These are phyloP conservation scores for Cercospora berteroae DNA, from an alignment of 2,329 filamentous ascomycete species.

Conservation along the genomic window DNA sequence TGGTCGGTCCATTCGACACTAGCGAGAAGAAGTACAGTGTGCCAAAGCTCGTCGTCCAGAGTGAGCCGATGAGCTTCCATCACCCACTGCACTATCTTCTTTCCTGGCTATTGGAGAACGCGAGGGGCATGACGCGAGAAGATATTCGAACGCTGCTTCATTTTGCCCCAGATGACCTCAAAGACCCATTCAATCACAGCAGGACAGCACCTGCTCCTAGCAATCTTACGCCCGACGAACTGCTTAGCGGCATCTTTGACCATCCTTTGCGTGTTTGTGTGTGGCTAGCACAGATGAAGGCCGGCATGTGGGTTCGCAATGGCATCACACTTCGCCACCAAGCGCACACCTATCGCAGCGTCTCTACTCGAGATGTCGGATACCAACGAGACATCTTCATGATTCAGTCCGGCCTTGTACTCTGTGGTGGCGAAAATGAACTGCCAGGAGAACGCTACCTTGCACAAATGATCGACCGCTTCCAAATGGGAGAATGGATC, in stretches of 20 bases:
- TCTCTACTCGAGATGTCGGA: slow-evolving; percentile 84
- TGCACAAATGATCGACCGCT: slow-evolving; percentile 86
- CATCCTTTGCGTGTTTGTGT: slow-evolving; percentile 90
- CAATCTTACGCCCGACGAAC: slow-evolving; percentile 31
- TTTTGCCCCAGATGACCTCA: slow-evolving; percentile 70
- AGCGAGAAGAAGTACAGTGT: slow-evolving; percentile 55
- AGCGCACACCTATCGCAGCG: slow-evolving; percentile 87
- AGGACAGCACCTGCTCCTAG: slow-evolving; percentile 24
- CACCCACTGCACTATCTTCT: slow-evolving; percentile 94
- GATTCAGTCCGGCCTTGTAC: slow-evolving; percentile 82
- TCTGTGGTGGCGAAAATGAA: slow-evolving; percentile 71
- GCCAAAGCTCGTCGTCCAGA: slow-evolving; percentile 84
- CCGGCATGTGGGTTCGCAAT: slow-evolving; percentile 97
- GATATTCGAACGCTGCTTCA: slow-evolving; percentile 67
- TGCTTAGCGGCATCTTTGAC: slow-evolving; percentile 65
- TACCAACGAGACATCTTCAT: slow-evolving; percentile 95
- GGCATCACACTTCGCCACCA: slow-evolving; percentile 94
- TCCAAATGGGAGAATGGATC: slow-evolving; percentile 84
- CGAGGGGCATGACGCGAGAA: slow-evolving; percentile 68
- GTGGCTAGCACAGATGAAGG: slow-evolving; percentile 97
- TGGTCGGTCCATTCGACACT: slow-evolving; percentile 74
- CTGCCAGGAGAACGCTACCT: slow-evolving; percentile 58
- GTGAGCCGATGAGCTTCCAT: slow-evolving; percentile 92
- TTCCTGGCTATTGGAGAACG: slow-evolving; percentile 92
- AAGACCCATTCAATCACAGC: slow-evolving; percentile 39